A percentile compares a stretch with the other conserved stretches of the same genome.
These are phyloP conservation scores for Coemansia sp. DNA, from an alignment of 192 early-diverging fungal species.

Conservation along the genomic window DNA sequence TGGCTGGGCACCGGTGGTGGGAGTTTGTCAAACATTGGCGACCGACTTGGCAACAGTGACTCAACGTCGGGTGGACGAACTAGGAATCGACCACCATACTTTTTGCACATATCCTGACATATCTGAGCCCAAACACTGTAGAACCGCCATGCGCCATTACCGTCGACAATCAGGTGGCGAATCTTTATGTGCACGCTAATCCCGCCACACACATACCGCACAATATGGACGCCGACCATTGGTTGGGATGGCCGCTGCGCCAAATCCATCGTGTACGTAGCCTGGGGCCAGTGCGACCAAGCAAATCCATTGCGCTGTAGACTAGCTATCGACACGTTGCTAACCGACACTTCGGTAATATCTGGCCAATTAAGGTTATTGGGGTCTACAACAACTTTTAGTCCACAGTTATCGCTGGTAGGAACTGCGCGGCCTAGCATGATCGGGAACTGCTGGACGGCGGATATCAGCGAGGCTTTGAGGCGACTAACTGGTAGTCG, in stretches of 20 bases:
- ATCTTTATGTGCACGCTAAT: slow-evolving; percentile 40
- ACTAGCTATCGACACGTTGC: neutral
- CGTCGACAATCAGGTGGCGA: slow-evolving; percentile 41
- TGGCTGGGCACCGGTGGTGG: neutral
- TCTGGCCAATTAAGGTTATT: slow-evolving; percentile 37
- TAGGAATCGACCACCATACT: neutral
- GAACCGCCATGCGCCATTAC: slow-evolving; percentile 32
- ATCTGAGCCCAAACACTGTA: slow-evolving; percentile 27
- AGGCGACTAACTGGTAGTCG: slow-evolving; percentile 5
- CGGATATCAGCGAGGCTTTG: slow-evolving; percentile 16
- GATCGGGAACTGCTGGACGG: slow-evolving; percentile 28
- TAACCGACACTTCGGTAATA: slow-evolving; percentile 19
- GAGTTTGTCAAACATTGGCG: neutral
- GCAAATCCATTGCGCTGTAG: slow-evolving; percentile 3
- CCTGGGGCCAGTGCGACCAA: slow-evolving; percentile 32
- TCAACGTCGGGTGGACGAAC: neutral
- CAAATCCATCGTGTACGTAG: slow-evolving; percentile 12
- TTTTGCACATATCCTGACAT: slow-evolving; percentile 9
- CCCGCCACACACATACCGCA: slow-evolving; percentile 41
- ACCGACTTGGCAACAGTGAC: neutral
- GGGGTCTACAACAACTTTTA: slow-evolving; percentile 25
- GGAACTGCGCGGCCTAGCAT: slow-evolving; percentile 20
- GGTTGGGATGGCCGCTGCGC: slow-evolving; percentile 11
- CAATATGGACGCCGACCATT: slow-evolving; percentile 33
- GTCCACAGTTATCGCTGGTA: neutral